These are phyloP conservation scores for Xylariales sp. DNA, from an alignment of 2,329 filamentous ascomycete species.

Conservation along the genomic window DNA sequence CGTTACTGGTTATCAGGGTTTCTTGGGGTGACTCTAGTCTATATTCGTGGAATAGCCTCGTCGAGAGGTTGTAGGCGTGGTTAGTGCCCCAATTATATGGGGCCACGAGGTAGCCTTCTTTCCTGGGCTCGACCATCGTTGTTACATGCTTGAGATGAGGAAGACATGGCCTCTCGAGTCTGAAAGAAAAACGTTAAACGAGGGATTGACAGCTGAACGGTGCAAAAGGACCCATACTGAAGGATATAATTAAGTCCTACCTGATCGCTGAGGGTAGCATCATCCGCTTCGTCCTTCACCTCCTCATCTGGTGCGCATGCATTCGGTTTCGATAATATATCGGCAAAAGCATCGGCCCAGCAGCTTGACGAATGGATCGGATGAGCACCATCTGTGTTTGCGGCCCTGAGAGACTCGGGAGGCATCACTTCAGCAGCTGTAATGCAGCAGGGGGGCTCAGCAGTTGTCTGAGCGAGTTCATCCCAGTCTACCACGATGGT, in stretches of 20 bases:
- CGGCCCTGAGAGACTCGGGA: not conserved
- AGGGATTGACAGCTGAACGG: not conserved
- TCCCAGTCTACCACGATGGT: not conserved
- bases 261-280: not conserved
- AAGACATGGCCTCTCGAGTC: slow-evolving; percentile 1
- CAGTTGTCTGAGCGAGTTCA: not conserved
- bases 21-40: not conserved
- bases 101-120: not conserved
- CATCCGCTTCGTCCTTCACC: not conserved
- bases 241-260: not conserved
- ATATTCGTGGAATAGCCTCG: not conserved
- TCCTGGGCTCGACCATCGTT: not conserved
- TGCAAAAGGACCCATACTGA: not conserved
- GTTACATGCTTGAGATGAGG: not conserved
- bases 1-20: not conserved
- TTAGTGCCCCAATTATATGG: slow-evolving; percentile 2
- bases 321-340: not conserved
- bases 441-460: slow-evolving; percentile 1
- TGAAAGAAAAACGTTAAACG: not conserved
- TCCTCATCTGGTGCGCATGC: not conserved
- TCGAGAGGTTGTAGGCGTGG: slow-evolving; percentile 2
- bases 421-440: not conserved
- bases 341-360: not conserved
- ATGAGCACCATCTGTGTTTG: not conserved
- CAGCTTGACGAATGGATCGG: not conserved